These are phyloP conservation scores for Lentinula sp. DNA, from an alignment of 768 basidiomycete genomes.

Conservation along the genomic window DNA sequence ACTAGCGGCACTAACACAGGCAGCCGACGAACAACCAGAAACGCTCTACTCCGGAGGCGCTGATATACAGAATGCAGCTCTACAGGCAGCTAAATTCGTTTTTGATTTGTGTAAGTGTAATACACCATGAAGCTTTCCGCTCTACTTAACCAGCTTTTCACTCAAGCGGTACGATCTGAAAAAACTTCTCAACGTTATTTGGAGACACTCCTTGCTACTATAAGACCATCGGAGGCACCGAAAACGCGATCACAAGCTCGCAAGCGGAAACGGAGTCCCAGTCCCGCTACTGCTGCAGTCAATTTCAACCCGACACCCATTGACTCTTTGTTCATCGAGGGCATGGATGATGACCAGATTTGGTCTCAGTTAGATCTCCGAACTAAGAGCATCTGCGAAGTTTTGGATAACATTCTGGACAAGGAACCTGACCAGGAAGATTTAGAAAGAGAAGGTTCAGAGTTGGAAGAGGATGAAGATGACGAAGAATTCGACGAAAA, in stretches of 20 bases:
- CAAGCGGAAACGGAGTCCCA: slow-evolving; percentile 36
- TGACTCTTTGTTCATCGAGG: slow-evolving; percentile 65
- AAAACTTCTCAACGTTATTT: slow-evolving; percentile 57
- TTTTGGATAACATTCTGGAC: slow-evolving; percentile 59
- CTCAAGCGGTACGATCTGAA: slow-evolving; percentile 50
- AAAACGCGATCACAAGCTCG: slow-evolving; percentile 65
- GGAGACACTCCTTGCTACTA: slow-evolving; percentile 54
- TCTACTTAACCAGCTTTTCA: neutral
- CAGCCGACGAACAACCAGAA: slow-evolving; percentile 51
- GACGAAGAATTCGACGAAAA: slow-evolving; percentile 23
- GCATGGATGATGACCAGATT: slow-evolving; percentile 80
- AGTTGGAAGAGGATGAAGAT: slow-evolving; percentile 24
- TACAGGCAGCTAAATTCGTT: slow-evolving; percentile 65
- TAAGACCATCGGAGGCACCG: slow-evolving; percentile 65
- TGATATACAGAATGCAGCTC: slow-evolving; percentile 49
- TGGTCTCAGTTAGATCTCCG: slow-evolving; percentile 94
- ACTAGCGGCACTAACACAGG: slow-evolving; percentile 43
- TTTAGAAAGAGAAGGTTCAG: slow-evolving; percentile 22
- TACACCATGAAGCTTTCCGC: neutral
- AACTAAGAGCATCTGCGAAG: slow-evolving; percentile 59
- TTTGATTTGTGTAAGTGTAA: slow-evolving; percentile 65
- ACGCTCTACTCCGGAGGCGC: slow-evolving; percentile 47
- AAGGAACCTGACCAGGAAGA: slow-evolving; percentile 31
- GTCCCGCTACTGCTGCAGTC: slow-evolving; percentile 22
- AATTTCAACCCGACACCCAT: slow-evolving; percentile 63